A percentile compares a stretch with the other conserved stretches of the same genome.
Evolutionary conservation across 116 monocot genomes (phyloP).

Genomic region (Thalassia testudinum): DNA sequence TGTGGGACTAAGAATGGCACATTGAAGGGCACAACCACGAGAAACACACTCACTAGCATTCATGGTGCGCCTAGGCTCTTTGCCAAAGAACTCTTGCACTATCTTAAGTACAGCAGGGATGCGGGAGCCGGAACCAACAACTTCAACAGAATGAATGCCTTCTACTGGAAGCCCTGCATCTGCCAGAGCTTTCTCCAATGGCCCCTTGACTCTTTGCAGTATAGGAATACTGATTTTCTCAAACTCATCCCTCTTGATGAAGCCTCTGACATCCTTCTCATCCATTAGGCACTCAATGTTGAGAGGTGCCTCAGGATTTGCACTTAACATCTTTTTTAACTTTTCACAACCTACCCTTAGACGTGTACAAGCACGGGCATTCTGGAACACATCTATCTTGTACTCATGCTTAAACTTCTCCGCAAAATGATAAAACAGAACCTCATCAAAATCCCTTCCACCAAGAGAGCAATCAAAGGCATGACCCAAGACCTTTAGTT

Average conservation of each 20-base stretch:
- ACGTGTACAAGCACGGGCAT: conserved; percentile 62
- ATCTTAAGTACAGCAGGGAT: conserved; percentile 69
- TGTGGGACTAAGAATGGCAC: conserved; percentile 86
- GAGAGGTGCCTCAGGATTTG: conserved; percentile 77
- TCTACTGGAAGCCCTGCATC: conserved; percentile 54
- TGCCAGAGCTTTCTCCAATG: conserved; percentile 47
- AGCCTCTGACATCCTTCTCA: conserved; percentile 74
- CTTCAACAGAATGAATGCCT: conserved; percentile 61
- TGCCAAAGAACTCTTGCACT: conserved; percentile 57
- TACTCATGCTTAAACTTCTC: conserved; percentile 67
- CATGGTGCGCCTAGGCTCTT: conserved; percentile 78
- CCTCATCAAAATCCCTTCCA: conserved; percentile 89
- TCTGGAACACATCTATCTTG: conserved; percentile 66
- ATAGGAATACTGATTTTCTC: conserved; percentile 59
- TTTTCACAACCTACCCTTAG: conserved; percentile 64
- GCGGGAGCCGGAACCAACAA: conserved; percentile 88
- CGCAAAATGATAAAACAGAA: conserved; percentile 52
- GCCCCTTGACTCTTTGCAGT: conserved; percentile 50
- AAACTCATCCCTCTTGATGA: conserved; percentile 75
- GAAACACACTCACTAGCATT: conserved; percentile 94
- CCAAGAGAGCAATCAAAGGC: conserved; percentile 64
- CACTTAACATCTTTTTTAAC: conserved; percentile 79
- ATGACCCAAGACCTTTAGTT: conserved; percentile 63
- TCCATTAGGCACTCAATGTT: conserved; percentile 91
- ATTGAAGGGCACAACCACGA: conserved; percentile 80